phyloP scores from a whole-genome alignment of 1,284 basidiomycete species.

The Polyporus tsugae region DNA sequence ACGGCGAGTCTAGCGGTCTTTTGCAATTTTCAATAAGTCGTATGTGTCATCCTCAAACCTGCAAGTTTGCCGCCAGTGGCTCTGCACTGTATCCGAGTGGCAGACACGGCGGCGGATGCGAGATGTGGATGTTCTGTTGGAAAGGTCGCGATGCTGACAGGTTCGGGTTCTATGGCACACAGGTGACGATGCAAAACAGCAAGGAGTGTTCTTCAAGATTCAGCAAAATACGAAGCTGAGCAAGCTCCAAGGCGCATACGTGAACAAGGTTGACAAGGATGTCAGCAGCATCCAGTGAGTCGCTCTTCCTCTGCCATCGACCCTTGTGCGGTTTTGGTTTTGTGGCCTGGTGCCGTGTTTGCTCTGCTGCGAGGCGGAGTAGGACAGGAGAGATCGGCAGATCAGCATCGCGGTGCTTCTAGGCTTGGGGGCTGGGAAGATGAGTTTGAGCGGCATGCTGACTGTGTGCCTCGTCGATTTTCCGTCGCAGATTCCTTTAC shows the following conservation, averaged over 20 bases:
- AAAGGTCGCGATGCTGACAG: not conserved
- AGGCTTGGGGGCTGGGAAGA: constrained; percentile 3
- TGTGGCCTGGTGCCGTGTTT: not conserved
- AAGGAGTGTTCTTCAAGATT: constrained; percentile 99
- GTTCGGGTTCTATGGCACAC: constrained; percentile 17
- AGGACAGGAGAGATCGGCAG: not conserved
- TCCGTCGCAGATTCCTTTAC: constrained; percentile 76
- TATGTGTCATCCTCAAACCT: not conserved
- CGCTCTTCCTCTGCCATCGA: not conserved
- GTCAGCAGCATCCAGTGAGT: constrained; percentile 85
- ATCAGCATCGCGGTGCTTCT: constrained; percentile 9
- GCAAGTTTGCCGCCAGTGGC: constrained; percentile 7
- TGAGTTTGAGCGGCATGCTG: not conserved
- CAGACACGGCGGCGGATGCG: not conserved
- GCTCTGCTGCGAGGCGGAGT: not conserved
- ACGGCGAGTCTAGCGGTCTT: too few relatives aligned
- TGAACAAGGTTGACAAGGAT: constrained; percentile 93
- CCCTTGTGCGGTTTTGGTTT: not conserved
- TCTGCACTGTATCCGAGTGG: not conserved
- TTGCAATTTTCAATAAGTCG: too few relatives aligned
- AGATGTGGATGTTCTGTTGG: too few relatives aligned
- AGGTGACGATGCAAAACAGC: constrained; percentile 82
- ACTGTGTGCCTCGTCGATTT: constrained; percentile 7
- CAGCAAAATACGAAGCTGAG: constrained; percentile 93
- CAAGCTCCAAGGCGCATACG: constrained; percentile 95